Evolutionary conservation across 2,329 filamentous ascomycete genomes (phyloP), one percentile per base, ranked within the genome.

Genomic region (Chalaropsis ovoidea): DNA sequence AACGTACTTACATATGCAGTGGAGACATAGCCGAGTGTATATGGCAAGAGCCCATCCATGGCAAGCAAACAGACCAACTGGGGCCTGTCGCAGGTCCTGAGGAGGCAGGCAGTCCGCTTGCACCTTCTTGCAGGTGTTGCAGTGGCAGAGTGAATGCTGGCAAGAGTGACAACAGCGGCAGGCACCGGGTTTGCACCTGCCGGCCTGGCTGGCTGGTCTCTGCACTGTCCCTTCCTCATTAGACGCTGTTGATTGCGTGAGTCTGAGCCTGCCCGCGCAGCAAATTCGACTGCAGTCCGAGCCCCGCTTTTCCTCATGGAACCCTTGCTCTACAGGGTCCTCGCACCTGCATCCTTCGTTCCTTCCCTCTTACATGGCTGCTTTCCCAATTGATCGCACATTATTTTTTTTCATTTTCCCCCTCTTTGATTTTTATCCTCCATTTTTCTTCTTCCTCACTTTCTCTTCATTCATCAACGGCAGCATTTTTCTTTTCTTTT

Each of bases 331-430:
- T 35, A 58, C 54, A 31, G 17, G 27, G 54, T 35, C 54, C 17
- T 58, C 54, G 54, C 54, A 58, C 54, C 54, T 58, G 15, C 54
- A 35, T 58, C 54, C 54, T 58, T 58, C 10, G 54, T 15, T 58
- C 54, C 54, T 58, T 58, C 54, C 54, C 54, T 58, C 24, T 35
- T 35, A 35, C 54, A 58, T n/a, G 24, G 27, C 47, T 58, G 35
- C 35, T 39, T 6, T 3, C 35, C n/a, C 54, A 31, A 35, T 35
- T 31, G 27, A 58, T 58, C 27, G 31, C 54, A 17, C 54, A n/a
- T 39, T 58, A 35, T 11, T 19, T 39, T 39, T 27, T 17, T 10
- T n/a, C 15, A n/a, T 22, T 19, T 39, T 27, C 27, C 54, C 27
- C 54, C 27, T 58, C 27, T 52, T 52, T 39, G 24, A 10, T 58